Evolutionary conservation across 2,329 filamentous ascomycete genomes (phyloP).

Genomic region (Coniochaeta ligniaria): DNA sequence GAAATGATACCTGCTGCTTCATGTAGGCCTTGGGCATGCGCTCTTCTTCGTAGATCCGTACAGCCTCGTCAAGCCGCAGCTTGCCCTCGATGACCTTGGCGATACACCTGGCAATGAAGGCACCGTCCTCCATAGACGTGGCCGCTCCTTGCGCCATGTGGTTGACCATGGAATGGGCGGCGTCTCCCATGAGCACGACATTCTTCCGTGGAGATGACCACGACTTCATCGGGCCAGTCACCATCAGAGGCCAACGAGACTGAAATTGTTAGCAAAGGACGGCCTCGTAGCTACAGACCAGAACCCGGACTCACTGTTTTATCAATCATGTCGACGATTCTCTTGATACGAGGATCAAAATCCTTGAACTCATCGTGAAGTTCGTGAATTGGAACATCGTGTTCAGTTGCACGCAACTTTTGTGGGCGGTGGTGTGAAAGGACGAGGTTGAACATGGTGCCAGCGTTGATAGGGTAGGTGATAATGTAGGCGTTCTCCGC

Average conservation of each 20-base stretch:
- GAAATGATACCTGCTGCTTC: constrained; percentile 32
- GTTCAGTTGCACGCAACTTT: constrained; percentile 24
- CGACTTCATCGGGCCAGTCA: constrained; percentile 29
- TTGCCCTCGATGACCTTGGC: constrained; percentile 23
- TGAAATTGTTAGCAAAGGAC: background rate
- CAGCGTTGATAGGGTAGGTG: constrained; percentile 35
- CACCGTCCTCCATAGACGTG: constrained; percentile 36
- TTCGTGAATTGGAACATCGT: constrained; percentile 32
- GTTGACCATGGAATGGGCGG: constrained; percentile 26
- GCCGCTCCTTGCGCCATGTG: constrained; percentile 36
- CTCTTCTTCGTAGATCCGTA: constrained; percentile 28
- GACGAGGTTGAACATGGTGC: constrained; percentile 37
- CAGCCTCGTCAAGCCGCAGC: constrained; percentile 21
- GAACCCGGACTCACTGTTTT: constrained; percentile 14
- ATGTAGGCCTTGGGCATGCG: constrained; percentile 32
- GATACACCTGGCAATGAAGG: constrained; percentile 29
- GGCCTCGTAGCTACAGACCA: too few species aligned
- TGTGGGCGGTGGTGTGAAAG: constrained; percentile 29
- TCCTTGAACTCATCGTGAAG: constrained; percentile 31
- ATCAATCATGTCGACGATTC: constrained; percentile 30
- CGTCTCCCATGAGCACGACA: constrained; percentile 14
- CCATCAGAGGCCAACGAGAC: constrained; percentile 32
- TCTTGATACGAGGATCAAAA: constrained; percentile 35
- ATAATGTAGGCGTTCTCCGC: constrained; percentile 31
- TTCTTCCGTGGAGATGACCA: constrained; percentile 30